Percentiles rank a stretch among this genome's conserved stretches.
Conservation (phyloP, 2,329 filamentous ascomycete species). For the Penicillium freii region DNA sequence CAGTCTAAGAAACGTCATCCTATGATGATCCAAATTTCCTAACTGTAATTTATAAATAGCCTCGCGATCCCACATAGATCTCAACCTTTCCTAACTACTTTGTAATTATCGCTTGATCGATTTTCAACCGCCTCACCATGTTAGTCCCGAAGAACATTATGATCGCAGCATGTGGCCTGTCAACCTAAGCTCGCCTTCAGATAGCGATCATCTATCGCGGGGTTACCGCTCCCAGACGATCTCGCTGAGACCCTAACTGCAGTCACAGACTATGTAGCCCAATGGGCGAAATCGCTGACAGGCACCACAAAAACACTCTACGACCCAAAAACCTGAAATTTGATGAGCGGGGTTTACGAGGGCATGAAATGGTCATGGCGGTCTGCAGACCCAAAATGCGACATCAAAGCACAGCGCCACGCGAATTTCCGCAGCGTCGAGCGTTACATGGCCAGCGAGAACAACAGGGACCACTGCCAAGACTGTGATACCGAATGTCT, state of each 20-base stretch:
- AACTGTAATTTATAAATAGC: neutral
- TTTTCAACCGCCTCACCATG: neutral
- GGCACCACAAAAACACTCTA: neutral
- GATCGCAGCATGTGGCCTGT: neutral
- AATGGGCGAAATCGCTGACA: neutral
- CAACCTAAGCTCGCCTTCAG: conserved; percentile 1
- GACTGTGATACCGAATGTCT: too few relatives aligned
- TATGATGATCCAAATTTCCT: neutral
- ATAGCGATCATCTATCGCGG: conserved; percentile 2
- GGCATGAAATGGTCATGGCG: neutral
- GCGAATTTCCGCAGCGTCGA: too few relatives aligned
- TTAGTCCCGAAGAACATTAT: neutral
- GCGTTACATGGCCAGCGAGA: too few relatives aligned
- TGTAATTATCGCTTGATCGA: neutral
- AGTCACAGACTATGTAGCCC: neutral
- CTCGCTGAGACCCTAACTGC: neutral
- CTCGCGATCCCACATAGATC: neutral
- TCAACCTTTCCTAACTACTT: too few relatives aligned
- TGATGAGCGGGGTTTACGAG: conserved; percentile 5
- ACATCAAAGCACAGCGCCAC: conserved; percentile 2
- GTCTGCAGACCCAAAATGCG: conserved; percentile 8
- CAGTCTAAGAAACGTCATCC: neutral
- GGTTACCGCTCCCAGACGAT: neutral
- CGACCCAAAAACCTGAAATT: neutral
- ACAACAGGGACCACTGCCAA: too few relatives aligned